These are phyloP conservation scores for Daedaleopsis nitida DNA, from an alignment of 768 basidiomycete species.

Conservation along the genomic window DNA sequence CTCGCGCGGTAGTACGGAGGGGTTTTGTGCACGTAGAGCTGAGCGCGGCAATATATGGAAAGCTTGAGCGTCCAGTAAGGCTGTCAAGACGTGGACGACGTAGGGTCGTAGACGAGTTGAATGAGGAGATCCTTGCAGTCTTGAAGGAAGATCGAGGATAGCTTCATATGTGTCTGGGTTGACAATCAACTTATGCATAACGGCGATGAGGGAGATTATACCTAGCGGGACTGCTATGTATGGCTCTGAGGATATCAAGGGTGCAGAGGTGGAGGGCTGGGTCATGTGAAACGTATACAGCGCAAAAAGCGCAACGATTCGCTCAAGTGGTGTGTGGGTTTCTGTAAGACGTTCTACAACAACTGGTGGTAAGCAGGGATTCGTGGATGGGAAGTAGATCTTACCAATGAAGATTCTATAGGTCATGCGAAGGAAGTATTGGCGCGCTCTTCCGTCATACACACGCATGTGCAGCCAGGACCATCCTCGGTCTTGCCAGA, in stretches of 20 bases:
- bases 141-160: constrained; percentile 50
- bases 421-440: constrained; percentile 59
- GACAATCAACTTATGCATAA: not conserved
- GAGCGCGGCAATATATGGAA: constrained; percentile 67
- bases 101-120: constrained; percentile 52
- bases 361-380: not conserved
- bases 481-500: constrained; percentile 76
- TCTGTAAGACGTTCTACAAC: constrained; percentile 53
- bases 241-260: constrained; percentile 49
- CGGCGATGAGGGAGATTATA: constrained; percentile 22
- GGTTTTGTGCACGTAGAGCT: constrained; percentile 52
- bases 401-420: constrained; percentile 69
- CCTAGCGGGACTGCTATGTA: constrained; percentile 66
- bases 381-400: constrained; percentile 18
- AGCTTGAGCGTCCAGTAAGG: constrained; percentile 46
- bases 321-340: constrained; percentile 53
- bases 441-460: constrained; percentile 66
- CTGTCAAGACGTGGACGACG: constrained; percentile 49
- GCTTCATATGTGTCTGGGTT: constrained; percentile 56
- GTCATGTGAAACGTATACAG: constrained; percentile 70
- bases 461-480: constrained; percentile 74
- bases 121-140: constrained; percentile 38
- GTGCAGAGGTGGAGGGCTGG: constrained; percentile 59
- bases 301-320: constrained; percentile 64
- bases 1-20: constrained; percentile 70